Conservation (phyloP, 148 eudicot genomes). For the Pouteria glomerata region DNA sequence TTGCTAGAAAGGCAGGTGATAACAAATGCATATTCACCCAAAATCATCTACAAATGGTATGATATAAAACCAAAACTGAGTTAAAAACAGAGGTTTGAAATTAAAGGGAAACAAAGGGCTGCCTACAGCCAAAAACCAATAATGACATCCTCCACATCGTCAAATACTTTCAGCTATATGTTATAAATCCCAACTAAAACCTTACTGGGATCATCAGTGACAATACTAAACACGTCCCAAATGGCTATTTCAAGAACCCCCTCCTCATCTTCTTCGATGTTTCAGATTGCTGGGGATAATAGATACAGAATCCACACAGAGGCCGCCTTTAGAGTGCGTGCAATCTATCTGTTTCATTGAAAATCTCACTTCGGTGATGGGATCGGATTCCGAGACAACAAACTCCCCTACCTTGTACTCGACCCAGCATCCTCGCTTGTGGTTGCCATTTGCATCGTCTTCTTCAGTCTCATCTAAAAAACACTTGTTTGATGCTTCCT, state of each 20-base stretch:
- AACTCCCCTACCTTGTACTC: conserved; percentile 91
- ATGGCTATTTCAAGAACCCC: conserved; percentile 19
- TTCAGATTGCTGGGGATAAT: conserved; percentile 53
- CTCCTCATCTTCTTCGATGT: conserved; percentile 33
- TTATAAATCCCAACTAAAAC: conserved; percentile 4
- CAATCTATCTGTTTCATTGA: conserved; percentile 87
- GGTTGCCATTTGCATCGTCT: conserved; percentile 45
- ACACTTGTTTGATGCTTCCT: conserved; percentile 57
- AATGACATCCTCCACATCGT: conserved; percentile 7
- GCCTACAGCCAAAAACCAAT: background rate
- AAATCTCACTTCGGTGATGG: conserved; percentile 61
- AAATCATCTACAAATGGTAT: background rate
- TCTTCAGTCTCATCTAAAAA: conserved; percentile 61
- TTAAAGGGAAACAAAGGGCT: conserved; percentile 16
- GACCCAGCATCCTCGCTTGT: conserved; percentile 89
- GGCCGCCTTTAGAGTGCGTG: conserved; percentile 90
- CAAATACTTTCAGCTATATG: conserved; percentile 6
- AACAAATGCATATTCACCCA: background rate
- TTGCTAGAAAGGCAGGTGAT: background rate
- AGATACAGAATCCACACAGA: conserved; percentile 83
- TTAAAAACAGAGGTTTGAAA: conserved; percentile 10
- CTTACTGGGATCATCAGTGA: background rate
- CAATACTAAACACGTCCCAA: background rate
- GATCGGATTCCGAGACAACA: conserved; percentile 41
- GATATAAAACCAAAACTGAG: conserved; percentile 19